Evolutionary conservation across 176 grass and related monocot species (phyloP).

Genomic region (Avena insularis): DNA sequence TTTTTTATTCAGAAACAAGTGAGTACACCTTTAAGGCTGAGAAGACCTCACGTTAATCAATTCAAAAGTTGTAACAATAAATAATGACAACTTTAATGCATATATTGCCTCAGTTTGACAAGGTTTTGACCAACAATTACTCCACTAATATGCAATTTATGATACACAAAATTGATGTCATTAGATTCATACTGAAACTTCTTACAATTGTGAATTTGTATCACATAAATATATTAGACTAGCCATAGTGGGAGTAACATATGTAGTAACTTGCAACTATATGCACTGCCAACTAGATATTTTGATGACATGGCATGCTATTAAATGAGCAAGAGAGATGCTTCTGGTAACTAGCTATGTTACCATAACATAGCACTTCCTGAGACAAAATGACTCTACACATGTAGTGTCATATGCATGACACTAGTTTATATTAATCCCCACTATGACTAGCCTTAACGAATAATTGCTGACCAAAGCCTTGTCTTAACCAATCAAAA

Average conservation of each 20-base stretch:
- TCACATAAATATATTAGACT: neutral
- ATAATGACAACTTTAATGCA: neutral
- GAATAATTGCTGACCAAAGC: conserved; percentile 27
- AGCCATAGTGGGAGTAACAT: too few relatives aligned
- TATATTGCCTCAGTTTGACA: neutral
- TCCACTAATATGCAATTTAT: neutral
- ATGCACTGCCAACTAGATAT: too few relatives aligned
- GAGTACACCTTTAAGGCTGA: neutral
- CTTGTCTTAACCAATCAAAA: conserved; percentile 82
- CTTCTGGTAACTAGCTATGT: too few relatives aligned
- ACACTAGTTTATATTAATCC: too few relatives aligned
- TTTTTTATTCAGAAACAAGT: neutral
- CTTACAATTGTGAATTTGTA: neutral
- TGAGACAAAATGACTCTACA: too few relatives aligned
- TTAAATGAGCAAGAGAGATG: too few relatives aligned
- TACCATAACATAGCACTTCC: too few relatives aligned
- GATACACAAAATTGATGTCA: neutral
- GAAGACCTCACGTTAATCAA: neutral
- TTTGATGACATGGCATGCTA: too few relatives aligned
- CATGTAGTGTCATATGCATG: too few relatives aligned
- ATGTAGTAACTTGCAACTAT: too few relatives aligned
- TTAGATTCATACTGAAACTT: neutral
- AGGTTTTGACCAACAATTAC: conserved; percentile 3
- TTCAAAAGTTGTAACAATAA: neutral
- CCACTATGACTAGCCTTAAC: neutral